phyloP scores from a whole-genome alignment of 2,329 filamentous ascomycete species.

The Ophiostoma tasmaniense region DNA sequence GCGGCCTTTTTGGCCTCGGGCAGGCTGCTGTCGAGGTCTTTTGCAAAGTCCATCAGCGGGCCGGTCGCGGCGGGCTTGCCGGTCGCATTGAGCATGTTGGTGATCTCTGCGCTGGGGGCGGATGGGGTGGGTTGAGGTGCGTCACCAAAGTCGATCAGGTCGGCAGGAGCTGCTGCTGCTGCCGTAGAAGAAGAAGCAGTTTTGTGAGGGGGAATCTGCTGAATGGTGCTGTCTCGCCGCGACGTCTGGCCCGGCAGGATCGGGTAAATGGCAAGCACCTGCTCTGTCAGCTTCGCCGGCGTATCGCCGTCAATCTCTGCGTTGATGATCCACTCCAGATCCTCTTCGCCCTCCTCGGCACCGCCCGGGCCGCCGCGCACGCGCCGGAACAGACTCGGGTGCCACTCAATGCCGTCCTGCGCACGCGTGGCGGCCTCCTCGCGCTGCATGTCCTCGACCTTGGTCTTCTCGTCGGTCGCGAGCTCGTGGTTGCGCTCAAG shows the following conservation, averaged over 20 bases:
- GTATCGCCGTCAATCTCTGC: conserved; percentile 60
- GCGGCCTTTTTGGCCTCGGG: not conserved
- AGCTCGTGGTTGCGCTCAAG: conserved; percentile 76
- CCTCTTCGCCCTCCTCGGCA: conserved; percentile 72
- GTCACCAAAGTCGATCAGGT: conserved; percentile 53
- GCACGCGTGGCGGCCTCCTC: conserved; percentile 75
- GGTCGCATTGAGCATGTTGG: conserved; percentile 38
- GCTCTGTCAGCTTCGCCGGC: conserved; percentile 63
- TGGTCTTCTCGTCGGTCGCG: conserved; percentile 93
- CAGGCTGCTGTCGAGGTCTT: conserved; percentile 33
- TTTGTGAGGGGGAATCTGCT: conserved; percentile 33
- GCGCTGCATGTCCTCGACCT: conserved; percentile 85
- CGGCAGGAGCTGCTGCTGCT: conserved; percentile 21
- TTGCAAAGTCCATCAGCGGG: conserved; percentile 48
- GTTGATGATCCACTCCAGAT: conserved; percentile 91
- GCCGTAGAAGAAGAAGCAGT: conserved; percentile 12
- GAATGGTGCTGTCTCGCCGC: conserved; percentile 46
- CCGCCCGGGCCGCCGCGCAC: conserved; percentile 64
- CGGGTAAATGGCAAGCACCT: conserved; percentile 79
- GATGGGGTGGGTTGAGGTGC: conserved; percentile 25
- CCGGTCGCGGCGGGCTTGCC: conserved; percentile 38
- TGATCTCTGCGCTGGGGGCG: conserved; percentile 30
- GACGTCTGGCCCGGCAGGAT: conserved; percentile 69
- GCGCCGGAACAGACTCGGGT: conserved; percentile 71
- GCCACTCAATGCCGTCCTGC: conserved; percentile 77